Evolutionary conservation across 2,329 filamentous ascomycete genomes (phyloP).

Genomic region (Fusarium sp.): DNA sequence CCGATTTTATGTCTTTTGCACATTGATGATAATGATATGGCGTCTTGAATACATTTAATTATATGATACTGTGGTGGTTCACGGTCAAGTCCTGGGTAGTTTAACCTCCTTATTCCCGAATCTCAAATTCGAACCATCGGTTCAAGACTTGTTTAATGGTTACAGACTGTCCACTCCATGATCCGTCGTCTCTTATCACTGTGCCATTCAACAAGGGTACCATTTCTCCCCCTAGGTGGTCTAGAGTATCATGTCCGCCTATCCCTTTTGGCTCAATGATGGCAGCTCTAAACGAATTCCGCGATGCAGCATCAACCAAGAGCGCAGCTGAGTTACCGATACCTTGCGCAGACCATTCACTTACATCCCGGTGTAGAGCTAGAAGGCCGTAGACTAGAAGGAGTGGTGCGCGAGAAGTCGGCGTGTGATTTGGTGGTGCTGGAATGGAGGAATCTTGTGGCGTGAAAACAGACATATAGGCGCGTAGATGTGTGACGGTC

Average conservation of each 20-base stretch:
- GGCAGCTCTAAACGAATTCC: slow-evolving; percentile 56
- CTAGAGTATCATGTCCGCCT: slow-evolving; percentile 46
- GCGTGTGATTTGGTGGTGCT: slow-evolving; percentile 49
- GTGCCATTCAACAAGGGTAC: slow-evolving; percentile 73
- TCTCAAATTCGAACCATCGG: slow-evolving; percentile 68
- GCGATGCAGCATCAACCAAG: slow-evolving; percentile 69
- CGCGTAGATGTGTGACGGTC: slow-evolving; percentile 80
- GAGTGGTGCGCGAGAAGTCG: slow-evolving; percentile 48
- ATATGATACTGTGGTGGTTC: background rate
- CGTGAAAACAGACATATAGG: slow-evolving; percentile 73
- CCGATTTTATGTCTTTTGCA: slow-evolving; percentile 17
- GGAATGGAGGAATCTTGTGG: slow-evolving; percentile 50
- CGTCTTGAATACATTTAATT: background rate
- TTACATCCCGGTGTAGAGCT: slow-evolving; percentile 72
- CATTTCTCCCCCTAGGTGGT: slow-evolving; percentile 59
- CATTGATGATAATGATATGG: slow-evolving; percentile 10
- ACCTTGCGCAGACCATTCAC: slow-evolving; percentile 81
- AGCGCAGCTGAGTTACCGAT: slow-evolving; percentile 70
- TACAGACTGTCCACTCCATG: slow-evolving; percentile 69
- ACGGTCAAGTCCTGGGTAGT: background rate
- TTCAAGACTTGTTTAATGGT: slow-evolving; percentile 66
- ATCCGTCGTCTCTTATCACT: slow-evolving; percentile 60
- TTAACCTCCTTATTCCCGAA: slow-evolving; percentile 3
- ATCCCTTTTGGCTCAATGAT: slow-evolving; percentile 58
- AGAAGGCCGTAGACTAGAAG: slow-evolving; percentile 75